phyloP scores from a whole-genome alignment of 371 early-diverging fungal genomes.

The Saksenaea vasiformis region DNA sequence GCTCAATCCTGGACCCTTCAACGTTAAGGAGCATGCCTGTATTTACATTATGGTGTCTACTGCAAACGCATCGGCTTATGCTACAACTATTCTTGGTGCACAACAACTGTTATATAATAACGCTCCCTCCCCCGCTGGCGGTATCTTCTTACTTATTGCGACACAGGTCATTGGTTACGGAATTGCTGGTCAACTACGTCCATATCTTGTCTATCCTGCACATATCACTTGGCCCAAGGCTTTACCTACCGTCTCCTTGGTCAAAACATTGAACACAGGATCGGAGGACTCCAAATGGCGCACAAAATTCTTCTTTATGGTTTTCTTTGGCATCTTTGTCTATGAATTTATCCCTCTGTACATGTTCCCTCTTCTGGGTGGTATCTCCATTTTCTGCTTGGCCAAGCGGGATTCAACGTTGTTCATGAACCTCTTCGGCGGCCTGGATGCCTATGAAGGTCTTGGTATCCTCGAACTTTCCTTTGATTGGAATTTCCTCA shows the following conservation, averaged over 20 bases:
- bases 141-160: slow-evolving; percentile 50
- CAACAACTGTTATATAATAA: slow-evolving; percentile 54
- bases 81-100: slow-evolving; percentile 55
- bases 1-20: slow-evolving; percentile 40
- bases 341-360: slow-evolving; percentile 53
- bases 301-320: slow-evolving; percentile 52
- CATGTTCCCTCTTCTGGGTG: slow-evolving; percentile 48
- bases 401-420: slow-evolving; percentile 49
- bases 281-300: slow-evolving; percentile 65
- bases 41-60: slow-evolving; percentile 42
- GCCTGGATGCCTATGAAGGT: slow-evolving; percentile 41
- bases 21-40: slow-evolving; percentile 35
- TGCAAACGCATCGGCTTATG: slow-evolving; percentile 44
- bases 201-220: slow-evolving; percentile 76
- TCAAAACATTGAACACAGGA: slow-evolving; percentile 68
- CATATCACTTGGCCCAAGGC: slow-evolving; percentile 85
- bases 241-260: slow-evolving; percentile 71
- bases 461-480: slow-evolving; percentile 39
- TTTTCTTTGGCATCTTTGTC: slow-evolving; percentile 37
- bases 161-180: slow-evolving; percentile 81
- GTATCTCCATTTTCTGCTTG: slow-evolving; percentile 51
- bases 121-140: slow-evolving; percentile 40
- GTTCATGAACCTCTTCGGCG: slow-evolving; percentile 50
- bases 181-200: slow-evolving; percentile 74
- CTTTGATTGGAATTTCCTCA: slow-evolving; percentile 48